These are phyloP conservation scores for Fusarium acutatum DNA, from an alignment of 2,329 filamentous ascomycete genomes.

Conservation along the genomic window DNA sequence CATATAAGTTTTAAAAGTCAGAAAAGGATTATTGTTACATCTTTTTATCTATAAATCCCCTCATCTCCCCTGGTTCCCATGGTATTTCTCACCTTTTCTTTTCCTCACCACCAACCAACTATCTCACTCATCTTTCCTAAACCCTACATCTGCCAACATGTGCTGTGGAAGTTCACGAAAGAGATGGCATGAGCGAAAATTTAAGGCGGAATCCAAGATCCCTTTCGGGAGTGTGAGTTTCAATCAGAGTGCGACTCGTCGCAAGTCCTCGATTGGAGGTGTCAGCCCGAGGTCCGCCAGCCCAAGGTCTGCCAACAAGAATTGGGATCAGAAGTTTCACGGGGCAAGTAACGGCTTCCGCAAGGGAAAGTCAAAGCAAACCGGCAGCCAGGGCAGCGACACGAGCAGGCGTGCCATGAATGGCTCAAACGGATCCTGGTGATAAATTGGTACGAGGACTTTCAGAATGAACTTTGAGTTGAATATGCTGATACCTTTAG, in stretches of 20 bases:
- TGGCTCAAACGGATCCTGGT: neutral
- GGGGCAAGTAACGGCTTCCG: neutral
- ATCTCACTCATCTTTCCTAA: neutral
- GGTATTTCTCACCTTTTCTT: too few relatives aligned
- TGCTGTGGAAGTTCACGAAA: neutral
- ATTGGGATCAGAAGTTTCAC: neutral
- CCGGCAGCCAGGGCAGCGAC: neutral
- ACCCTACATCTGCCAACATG: neutral
- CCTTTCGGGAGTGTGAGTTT: too few relatives aligned
- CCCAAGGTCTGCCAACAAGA: too few relatives aligned
- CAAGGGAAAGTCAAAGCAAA: neutral
- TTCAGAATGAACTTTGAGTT: neutral
- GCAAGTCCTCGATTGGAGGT: too few relatives aligned
- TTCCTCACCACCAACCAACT: too few relatives aligned
- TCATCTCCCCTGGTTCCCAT: neutral
- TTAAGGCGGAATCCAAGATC: too few relatives aligned
- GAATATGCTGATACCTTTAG: neutral
- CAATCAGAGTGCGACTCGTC: too few relatives aligned
- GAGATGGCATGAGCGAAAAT: neutral
- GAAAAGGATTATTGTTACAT: neutral
- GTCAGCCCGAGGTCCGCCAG: too few relatives aligned
- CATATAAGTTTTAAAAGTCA: neutral
- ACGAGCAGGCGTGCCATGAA: neutral
- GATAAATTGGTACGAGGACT: neutral
- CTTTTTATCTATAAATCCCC: neutral